Evolutionary conservation across 768 basidiomycete genomes (phyloP), one percentile per base, ranked within the genome.

Genomic region (Pleurotus tuber-regium): DNA sequence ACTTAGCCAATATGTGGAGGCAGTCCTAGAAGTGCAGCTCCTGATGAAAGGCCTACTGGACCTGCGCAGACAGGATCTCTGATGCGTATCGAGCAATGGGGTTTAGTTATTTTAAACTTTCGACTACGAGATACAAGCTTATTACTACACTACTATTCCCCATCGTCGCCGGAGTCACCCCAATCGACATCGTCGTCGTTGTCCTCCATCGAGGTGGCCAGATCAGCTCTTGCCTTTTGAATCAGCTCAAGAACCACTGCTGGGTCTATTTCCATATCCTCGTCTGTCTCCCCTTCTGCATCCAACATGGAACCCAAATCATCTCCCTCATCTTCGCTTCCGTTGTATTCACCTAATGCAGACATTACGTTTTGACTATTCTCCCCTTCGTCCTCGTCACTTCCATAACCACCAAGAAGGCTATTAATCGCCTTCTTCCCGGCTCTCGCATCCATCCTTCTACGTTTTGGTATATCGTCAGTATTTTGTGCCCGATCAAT

Each of bases 21-120:
- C 85, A 2, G 84, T 92, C 0, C 77, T 92, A 1, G 86, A 92
- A 54, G 83, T 92, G 9, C 91, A 92, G 61, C 70, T 82, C 11
- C 73, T 91, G 39, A 91, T 93, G 88, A 92, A 91, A 58, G 90
- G 90, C 7, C 64, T 91, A 50, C 69, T 92, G 39, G 90, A 92
- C 64, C 73, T 92, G 51, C 77, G 85, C 54, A 76, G 88, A 58
- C 83, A 87, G 59, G 89, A 91, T 56, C 71, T 83, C 55, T 91
- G 63, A 57, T 14, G 21, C 14, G 11, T 26, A n/a, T n/a, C n/a
- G n/a, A n/a, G n/a, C n/a, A n/a, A n/a, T n/a, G n/a, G n/a, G n/a
- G n/a, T n/a, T n/a, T n/a, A n/a, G n/a, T n/a, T n/a, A n/a, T n/a
- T n/a, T n/a, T n/a, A n/a, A n/a, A n/a, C n/a, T n/a, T n/a, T n/a